phyloP scores from a whole-genome alignment of 495 filamentous ascomycete species.

The Hyphodiscus hymeniophilus region DNA sequence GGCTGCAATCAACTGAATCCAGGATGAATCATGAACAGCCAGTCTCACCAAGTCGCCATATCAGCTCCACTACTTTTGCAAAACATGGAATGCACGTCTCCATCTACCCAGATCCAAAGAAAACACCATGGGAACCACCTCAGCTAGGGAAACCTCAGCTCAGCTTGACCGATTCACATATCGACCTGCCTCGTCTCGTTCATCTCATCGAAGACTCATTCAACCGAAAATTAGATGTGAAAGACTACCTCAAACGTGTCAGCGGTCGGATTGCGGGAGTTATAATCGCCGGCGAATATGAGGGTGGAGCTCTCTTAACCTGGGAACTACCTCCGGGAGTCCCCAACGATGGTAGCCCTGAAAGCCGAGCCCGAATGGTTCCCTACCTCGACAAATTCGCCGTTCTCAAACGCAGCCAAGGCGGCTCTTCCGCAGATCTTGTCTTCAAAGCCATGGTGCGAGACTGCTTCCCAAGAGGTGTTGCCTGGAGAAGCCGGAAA shows the following conservation, averaged over 20 bases:
- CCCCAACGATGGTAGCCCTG: slow-evolving; percentile 41
- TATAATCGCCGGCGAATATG: slow-evolving; percentile 93
- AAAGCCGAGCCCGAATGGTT: slow-evolving; percentile 50
- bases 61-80: slow-evolving; percentile 64
- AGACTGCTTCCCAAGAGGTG: slow-evolving; percentile 71
- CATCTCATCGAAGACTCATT: slow-evolving; percentile 95
- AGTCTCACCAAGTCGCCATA: slow-evolving; percentile 14
- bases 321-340: slow-evolving; percentile 76
- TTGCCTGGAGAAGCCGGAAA: slow-evolving; percentile 73
- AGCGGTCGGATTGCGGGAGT: slow-evolving; percentile 73
- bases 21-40: background rate
- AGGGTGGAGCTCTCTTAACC: slow-evolving; percentile 88
- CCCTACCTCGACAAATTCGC: slow-evolving; percentile 99
- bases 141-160: slow-evolving; percentile 41
- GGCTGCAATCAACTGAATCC: slow-evolving; percentile 31
- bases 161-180: slow-evolving; percentile 63
- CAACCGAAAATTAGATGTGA: slow-evolving; percentile 69
- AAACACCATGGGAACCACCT: slow-evolving; percentile 57
- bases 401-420: slow-evolving; percentile 79
- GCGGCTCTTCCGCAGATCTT: slow-evolving; percentile 88
- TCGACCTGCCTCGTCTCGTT: slow-evolving; percentile 75
- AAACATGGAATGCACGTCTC: slow-evolving; percentile 88
- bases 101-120: slow-evolving; percentile 64
- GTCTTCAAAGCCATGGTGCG: slow-evolving; percentile 94
- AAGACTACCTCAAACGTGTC: slow-evolving; percentile 73